Evolutionary conservation across 768 basidiomycete species (phyloP).

Genomic region (Amanita pallidorosea): DNA sequence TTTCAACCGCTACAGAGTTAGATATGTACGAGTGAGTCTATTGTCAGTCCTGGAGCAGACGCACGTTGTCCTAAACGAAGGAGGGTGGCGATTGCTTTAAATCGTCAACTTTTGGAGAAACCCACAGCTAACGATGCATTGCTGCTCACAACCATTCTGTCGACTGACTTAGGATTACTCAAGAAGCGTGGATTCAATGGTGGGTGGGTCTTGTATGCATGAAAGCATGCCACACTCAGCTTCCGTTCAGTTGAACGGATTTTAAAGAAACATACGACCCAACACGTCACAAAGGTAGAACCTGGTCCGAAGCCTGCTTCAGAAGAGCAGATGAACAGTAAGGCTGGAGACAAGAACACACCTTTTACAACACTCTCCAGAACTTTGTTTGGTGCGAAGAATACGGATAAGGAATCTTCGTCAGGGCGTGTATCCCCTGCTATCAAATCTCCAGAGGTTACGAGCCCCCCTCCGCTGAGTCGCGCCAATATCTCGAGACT

Average conservation of each 20-base stretch:
- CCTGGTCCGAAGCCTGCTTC: not conserved
- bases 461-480: not conserved
- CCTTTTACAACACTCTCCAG: not conserved
- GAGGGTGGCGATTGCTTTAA: constrained; percentile 80
- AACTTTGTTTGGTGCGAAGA: not conserved
- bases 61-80: not conserved
- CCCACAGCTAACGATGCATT: constrained; percentile 82
- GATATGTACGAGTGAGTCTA: constrained; percentile 87
- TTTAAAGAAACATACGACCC: constrained; percentile 69
- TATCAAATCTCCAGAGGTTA: not conserved
- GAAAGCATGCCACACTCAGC: constrained; percentile 8
- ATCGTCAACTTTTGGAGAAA: constrained; percentile 65
- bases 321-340: not conserved
- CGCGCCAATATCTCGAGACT: not conserved
- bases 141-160: constrained; percentile 87
- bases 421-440: not conserved
- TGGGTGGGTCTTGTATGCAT: constrained; percentile 31
- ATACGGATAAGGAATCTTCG: not conserved
- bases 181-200: constrained; percentile 82
- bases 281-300: constrained; percentile 14
- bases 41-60: not conserved
- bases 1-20: constrained; percentile 62
- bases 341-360: not conserved
- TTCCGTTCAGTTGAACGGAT: constrained; percentile 71
- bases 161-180: constrained; percentile 76